Evolutionary conservation across 768 basidiomycete genomes (phyloP).

Genomic region (Clavaria fumosa): DNA sequence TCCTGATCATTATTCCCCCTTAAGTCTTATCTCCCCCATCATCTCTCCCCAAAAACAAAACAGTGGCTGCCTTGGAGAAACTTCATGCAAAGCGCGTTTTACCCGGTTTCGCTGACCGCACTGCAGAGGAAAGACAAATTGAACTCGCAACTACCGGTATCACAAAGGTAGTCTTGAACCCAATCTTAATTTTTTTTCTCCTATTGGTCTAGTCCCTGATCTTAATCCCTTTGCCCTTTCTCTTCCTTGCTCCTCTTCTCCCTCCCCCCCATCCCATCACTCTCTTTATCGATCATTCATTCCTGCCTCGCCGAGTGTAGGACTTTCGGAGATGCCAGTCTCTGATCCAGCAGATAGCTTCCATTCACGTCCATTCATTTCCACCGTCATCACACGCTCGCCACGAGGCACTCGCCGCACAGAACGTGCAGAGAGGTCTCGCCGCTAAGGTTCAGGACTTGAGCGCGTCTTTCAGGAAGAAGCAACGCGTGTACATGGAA

Average conservation of each 20-base stretch:
- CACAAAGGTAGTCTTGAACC: conserved; percentile 51
- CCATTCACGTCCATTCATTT: conserved; percentile 43
- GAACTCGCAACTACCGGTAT: conserved; percentile 74
- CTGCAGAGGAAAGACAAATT: conserved; percentile 89
- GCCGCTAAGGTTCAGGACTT: conserved; percentile 94
- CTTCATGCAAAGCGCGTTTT: conserved; percentile 92
- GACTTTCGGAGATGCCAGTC: conserved; percentile 50
- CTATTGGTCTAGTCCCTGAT: conserved; percentile 23
- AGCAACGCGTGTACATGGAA: conserved; percentile 96
- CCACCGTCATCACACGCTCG: conserved; percentile 37
- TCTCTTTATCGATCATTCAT: neutral
- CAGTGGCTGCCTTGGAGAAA: conserved; percentile 84
- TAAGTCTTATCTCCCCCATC: neutral
- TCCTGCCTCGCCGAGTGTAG: conserved; percentile 19
- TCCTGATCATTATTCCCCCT: neutral
- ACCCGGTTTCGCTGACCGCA: conserved; percentile 91
- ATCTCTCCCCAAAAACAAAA: too few species aligned
- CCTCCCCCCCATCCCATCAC: neutral
- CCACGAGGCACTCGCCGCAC: conserved; percentile 52
- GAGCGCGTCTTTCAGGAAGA: conserved; percentile 86
- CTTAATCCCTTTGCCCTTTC: too few species aligned
- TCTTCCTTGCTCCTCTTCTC: neutral
- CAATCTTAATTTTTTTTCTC: conserved; percentile 3
- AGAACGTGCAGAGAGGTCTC: conserved; percentile 89
- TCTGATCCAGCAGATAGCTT: conserved; percentile 64